These are phyloP conservation scores for Tetracentron sinense DNA, from an alignment of 164 flowering plant genomes.

Conservation along the genomic window DNA sequence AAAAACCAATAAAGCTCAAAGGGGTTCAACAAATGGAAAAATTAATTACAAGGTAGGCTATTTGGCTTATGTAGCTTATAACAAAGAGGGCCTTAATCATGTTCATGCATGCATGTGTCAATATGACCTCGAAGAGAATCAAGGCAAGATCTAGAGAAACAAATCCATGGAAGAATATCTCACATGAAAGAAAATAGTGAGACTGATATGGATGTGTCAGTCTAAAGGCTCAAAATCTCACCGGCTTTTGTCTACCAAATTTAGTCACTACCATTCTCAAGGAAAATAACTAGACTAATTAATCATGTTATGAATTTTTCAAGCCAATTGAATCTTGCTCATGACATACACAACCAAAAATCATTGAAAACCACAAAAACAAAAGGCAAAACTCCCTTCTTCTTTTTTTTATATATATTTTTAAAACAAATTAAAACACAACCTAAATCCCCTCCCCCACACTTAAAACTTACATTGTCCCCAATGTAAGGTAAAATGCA, in stretches of 20 bases:
- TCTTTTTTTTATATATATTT: neutral
- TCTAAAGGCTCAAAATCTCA: neutral
- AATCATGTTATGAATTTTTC: neutral
- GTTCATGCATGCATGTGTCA: neutral
- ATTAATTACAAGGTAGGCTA: conserved; percentile 1
- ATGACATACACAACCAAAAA: neutral
- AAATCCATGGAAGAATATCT: neutral
- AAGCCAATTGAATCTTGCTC: neutral
- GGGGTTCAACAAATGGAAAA: neutral
- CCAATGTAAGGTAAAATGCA: neutral
- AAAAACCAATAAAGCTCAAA: neutral
- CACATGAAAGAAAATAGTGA: neutral
- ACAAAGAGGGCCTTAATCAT: neutral
- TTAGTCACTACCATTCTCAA: conserved; percentile 2
- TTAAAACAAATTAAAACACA: neutral
- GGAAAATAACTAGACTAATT: conserved; percentile 1
- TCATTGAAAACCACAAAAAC: neutral
- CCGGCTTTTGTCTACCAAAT: neutral
- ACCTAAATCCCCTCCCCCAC: neutral
- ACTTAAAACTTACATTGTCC: conserved; percentile 1
- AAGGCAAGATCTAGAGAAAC: neutral
- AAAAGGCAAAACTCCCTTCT: neutral
- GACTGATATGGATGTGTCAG: neutral
- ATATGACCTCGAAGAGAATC: neutral
- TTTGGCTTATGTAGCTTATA: neutral